Base-by-base conservation (phyloP, 495 filamentous ascomycete genomes). In the Aspergillus panamensis region DNA sequence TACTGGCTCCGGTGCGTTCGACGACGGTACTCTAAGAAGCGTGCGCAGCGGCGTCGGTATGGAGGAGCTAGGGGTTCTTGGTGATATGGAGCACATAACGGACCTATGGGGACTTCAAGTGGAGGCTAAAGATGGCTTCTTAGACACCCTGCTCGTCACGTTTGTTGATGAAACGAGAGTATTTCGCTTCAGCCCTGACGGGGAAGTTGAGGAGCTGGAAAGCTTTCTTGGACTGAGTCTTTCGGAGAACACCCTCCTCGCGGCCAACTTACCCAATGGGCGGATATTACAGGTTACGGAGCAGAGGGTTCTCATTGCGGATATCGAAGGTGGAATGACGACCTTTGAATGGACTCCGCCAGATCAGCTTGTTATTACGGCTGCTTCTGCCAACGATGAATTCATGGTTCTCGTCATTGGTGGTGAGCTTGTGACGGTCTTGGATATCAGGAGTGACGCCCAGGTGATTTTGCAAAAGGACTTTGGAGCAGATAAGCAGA, bases 21-120 rank as follows among this genome's bases (percentile, higher is more conserved):
- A 88, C 59, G 90, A 95, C 60, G 94, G 94, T 4, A 91, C 88
- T 33, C 66, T 99, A 35, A 76, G 92, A 59, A 96, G 88, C 65
- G 87, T 97, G 29, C 86, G 92, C 33, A 97, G 92, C 67, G 94
- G 94, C 17, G 92, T 99, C 51, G 92, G 94, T 16, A 79, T 99
- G 55, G 91, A 96, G 69, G 92, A 97, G 60, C 69, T 92, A 12
- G 92, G 90, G 25, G 77, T 92, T 16, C 73, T 99, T 9, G 87
- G 84, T 7, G 89, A 95, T 48, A 87, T 96, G 79, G 77, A 83
- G 8, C 81, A 88, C 61, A 88, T 91, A 20, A 82, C 83, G 20
- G 84, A 84, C 33, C 67, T 98, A 17, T 90, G 85, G 76, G 77
- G 82, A 32, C 60, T 91, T 25, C 78, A 79, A 61, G 86, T 84